phyloP scores from a whole-genome alignment of 495 filamentous ascomycete genomes.

The Penicillium ucsense region DNA sequence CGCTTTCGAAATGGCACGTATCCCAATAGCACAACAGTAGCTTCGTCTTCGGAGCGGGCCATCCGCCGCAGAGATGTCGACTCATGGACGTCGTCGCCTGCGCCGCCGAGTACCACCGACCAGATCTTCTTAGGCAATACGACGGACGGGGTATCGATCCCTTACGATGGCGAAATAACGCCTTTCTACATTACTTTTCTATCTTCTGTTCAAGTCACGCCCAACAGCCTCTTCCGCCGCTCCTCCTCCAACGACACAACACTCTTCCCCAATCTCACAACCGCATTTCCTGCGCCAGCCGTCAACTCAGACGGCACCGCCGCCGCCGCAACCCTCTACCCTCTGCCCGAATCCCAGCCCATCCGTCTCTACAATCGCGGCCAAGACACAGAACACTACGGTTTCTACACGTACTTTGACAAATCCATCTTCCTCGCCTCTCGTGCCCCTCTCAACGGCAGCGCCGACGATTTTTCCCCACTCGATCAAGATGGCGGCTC shows the following conservation, averaged over 20 bases:
- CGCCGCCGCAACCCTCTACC: conserved; percentile 57
- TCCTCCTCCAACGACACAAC: conserved; percentile 8
- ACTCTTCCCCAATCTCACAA: conserved; percentile 38
- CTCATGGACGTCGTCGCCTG: conserved; percentile 47
- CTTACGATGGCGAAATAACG: conserved; percentile 41
- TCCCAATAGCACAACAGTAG: conserved; percentile 25
- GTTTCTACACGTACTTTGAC: conserved; percentile 88
- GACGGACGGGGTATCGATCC: conserved; percentile 60
- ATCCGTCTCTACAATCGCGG: conserved; percentile 80
- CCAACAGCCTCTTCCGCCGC: conserved; percentile 16
- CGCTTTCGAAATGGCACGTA: conserved; percentile 64
- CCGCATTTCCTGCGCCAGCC: conserved; percentile 49
- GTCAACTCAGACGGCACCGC: conserved; percentile 58
- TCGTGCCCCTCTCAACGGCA: conserved; percentile 26
- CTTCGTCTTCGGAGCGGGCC: not conserved
- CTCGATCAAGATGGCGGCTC: conserved; percentile 60
- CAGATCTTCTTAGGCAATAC: conserved; percentile 74
- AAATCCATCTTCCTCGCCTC: conserved; percentile 73
- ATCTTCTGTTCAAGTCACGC: conserved; percentile 18
- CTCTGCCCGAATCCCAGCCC: conserved; percentile 63
- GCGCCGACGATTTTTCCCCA: conserved; percentile 22
- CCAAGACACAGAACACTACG: conserved; percentile 73
- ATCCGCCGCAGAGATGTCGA: conserved; percentile 6
- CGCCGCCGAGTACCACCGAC: conserved; percentile 56
- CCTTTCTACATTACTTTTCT: conserved; percentile 43